These are phyloP conservation scores for Debaryomyces fabryi DNA, from an alignment of 1,139 yeast species.

Conservation along the genomic window DNA sequence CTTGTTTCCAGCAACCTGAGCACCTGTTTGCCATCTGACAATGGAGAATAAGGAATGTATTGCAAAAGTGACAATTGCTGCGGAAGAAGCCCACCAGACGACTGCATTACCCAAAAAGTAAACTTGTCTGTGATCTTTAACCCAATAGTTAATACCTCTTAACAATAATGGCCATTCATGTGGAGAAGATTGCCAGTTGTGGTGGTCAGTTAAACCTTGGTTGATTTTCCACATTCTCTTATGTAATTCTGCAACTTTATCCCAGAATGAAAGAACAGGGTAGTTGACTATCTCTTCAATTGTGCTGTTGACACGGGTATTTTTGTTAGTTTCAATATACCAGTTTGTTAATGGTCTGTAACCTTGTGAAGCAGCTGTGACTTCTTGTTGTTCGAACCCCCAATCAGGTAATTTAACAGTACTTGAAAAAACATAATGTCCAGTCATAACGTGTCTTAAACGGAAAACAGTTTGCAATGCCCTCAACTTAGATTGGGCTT, in stretches of 20 bases:
- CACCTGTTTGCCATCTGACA: constrained; percentile 78
- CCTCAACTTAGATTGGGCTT: constrained; percentile 63
- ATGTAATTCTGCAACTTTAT: constrained; percentile 78
- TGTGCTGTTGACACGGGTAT: constrained; percentile 30
- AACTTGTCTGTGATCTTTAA: constrained; percentile 70
- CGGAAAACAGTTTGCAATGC: constrained; percentile 86
- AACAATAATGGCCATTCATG: constrained; percentile 83
- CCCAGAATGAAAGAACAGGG: constrained; percentile 61
- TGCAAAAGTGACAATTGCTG: constrained; percentile 55
- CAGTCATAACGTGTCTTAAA: constrained; percentile 86
- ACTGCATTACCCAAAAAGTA: constrained; percentile 90
- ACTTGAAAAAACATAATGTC: constrained; percentile 87
- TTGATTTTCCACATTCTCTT: constrained; percentile 90
- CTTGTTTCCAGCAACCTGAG: constrained; percentile 48
- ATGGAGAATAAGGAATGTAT: constrained; percentile 57
- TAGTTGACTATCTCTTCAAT: constrained; percentile 52
- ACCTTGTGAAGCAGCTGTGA: constrained; percentile 87
- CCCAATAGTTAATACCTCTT: constrained; percentile 97
- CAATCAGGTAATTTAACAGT: constrained; percentile 86
- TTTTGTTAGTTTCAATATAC: constrained; percentile 82
- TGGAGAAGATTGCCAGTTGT: constrained; percentile 87
- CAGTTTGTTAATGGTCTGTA: constrained; percentile 73
- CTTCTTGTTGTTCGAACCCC: constrained; percentile 98
- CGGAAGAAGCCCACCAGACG: constrained; percentile 85
- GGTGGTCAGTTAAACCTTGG: constrained; percentile 81